A percentile compares a stretch with the other conserved stretches of the same genome.
Conservation (phyloP, 306 rosid genomes). For the Pyrus pyrifolia region DNA sequence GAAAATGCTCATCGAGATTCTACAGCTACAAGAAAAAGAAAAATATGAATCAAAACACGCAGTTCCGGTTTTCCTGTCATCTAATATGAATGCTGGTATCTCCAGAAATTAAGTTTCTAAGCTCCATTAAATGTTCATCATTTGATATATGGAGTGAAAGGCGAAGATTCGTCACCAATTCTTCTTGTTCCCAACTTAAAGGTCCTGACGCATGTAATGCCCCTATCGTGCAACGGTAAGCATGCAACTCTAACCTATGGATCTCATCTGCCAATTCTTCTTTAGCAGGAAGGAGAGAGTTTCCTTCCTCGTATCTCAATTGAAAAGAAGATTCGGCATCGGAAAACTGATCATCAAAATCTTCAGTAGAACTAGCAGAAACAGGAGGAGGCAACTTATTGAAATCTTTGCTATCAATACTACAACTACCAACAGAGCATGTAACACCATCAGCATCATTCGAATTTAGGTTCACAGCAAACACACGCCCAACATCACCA, state of each 20-base stretch:
- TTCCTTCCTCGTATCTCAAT: conserved; percentile 39
- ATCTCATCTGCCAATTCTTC: conserved; percentile 63
- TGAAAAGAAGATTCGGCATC: conserved; percentile 64
- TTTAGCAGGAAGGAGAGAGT: conserved; percentile 36
- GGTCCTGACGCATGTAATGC: conserved; percentile 96
- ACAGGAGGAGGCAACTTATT: conserved; percentile 32
- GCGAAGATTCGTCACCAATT: conserved; percentile 90
- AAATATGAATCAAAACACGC: conserved; percentile 15
- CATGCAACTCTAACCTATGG: conserved; percentile 93
- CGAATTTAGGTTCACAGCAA: conserved; percentile 36
- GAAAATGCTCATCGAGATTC: conserved; percentile 30
- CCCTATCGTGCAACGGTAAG: conserved; percentile 91
- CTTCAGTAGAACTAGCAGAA: conserved; percentile 50
- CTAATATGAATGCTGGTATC: conserved; percentile 57
- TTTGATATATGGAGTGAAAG: conserved; percentile 88
- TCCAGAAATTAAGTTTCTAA: conserved; percentile 77
- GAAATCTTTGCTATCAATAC: conserved; percentile 41
- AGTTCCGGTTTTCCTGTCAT: conserved; percentile 44
- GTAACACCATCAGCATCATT: conserved; percentile 44
- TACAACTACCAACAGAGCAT: conserved; percentile 93
- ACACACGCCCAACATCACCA: conserved; percentile 41
- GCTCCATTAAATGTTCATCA: conserved; percentile 85
- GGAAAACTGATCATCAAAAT: conserved; percentile 36
- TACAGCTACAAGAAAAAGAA: conserved; percentile 36
- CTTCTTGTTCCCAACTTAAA: conserved; percentile 96